A percentile compares a stretch with the other conserved stretches of the same genome.
These are phyloP conservation scores for Cryptomeria japonica DNA, from an alignment of 75 land plant genomes.

Conservation along the genomic window DNA sequence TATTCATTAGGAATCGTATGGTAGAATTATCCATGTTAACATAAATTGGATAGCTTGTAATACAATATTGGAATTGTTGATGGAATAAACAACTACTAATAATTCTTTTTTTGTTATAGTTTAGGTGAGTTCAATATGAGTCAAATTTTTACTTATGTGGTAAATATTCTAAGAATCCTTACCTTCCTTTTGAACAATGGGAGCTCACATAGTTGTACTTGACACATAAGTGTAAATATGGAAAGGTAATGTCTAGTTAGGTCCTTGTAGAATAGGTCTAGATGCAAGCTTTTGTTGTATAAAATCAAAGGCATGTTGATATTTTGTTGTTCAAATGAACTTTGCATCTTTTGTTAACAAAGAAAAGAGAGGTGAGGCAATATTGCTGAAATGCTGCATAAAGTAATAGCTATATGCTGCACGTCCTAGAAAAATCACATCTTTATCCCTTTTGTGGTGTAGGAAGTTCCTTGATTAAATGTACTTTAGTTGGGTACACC, in stretches of 20 bases:
- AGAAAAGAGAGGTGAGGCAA: conserved; percentile 7
- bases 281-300: not conserved
- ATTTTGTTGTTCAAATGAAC: conserved; percentile 11
- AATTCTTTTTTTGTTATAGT: too few relatives aligned
- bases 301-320: conserved; percentile 8
- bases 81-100: too few relatives aligned
- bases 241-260: not conserved
- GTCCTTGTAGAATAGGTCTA: not conserved
- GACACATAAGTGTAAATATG: not conserved
- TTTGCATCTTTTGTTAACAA: conserved; percentile 4
- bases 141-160: too few relatives aligned
- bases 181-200: too few relatives aligned
- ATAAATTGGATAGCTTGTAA: too few relatives aligned
- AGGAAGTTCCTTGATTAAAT: conserved; percentile 3
- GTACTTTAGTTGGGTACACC: not conserved
- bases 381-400: conserved; percentile 11
- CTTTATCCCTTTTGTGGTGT: not conserved
- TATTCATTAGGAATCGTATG: too few relatives aligned
- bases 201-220: too few relatives aligned
- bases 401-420: conserved; percentile 1
- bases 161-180: too few relatives aligned
- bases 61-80: too few relatives aligned
- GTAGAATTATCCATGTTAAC: too few relatives aligned
- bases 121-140: too few relatives aligned
- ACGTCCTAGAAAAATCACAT: conserved; percentile 11